Conservation (phyloP, 192 early-diverging fungal species). For the Coemansia sp. region DNA sequence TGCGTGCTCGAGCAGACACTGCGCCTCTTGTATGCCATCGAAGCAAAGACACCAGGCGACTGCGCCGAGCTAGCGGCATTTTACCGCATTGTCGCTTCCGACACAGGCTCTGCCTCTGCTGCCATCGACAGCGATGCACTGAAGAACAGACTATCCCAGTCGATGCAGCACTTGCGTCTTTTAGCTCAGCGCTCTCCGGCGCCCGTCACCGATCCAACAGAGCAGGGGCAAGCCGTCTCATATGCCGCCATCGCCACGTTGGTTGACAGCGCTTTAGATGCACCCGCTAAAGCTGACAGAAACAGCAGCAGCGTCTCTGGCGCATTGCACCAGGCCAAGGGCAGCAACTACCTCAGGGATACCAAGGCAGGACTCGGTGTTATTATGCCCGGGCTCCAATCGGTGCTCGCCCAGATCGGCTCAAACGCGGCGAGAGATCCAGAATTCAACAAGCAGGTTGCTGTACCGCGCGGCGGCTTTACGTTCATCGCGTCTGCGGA, state of each 20-base stretch:
- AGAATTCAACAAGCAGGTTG: constrained; percentile 27
- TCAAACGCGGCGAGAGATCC: not conserved
- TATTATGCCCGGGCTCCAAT: constrained; percentile 13
- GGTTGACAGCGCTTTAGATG: constrained; percentile 9
- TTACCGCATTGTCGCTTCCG: constrained; percentile 15
- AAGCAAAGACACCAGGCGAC: not conserved
- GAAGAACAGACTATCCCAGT: too few relatives aligned
- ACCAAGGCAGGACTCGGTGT: constrained; percentile 1
- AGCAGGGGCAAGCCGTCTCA: not conserved
- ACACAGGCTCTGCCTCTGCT: not conserved
- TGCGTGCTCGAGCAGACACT: constrained; percentile 19
- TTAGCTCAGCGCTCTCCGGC: not conserved
- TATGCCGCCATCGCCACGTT: constrained; percentile 9
- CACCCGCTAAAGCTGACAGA: not conserved
- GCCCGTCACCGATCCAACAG: not conserved
- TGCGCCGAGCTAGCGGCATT: constrained; percentile 4
- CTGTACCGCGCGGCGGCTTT: constrained; percentile 43
- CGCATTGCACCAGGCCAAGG: too few relatives aligned
- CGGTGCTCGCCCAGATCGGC: not conserved
- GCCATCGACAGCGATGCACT: too few relatives aligned
- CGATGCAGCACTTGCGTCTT: not conserved
- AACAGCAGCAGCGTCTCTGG: too few relatives aligned
- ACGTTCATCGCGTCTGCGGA: constrained; percentile 38
- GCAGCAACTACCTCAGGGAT: not conserved
- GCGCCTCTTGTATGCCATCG: constrained; percentile 27